phyloP scores from a whole-genome alignment of 257 asterid genomes.

The Leonotis leonurus region DNA sequence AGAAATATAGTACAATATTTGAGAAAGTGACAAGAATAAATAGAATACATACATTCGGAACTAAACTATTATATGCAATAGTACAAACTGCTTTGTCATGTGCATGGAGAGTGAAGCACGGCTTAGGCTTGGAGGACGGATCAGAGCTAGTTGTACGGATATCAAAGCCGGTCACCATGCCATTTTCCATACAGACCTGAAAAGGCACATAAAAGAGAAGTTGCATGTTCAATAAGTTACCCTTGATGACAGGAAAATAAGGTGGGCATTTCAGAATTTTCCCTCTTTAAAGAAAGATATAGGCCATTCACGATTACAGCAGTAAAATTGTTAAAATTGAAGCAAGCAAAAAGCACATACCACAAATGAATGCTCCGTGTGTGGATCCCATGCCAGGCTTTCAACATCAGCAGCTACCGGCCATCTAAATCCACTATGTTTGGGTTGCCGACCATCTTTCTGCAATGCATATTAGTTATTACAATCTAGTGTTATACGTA shows the following conservation, averaged over 20 bases:
- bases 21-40: background rate
- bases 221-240: background rate
- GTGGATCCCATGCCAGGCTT: slow-evolving; percentile 93
- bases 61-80: slow-evolving; percentile 47
- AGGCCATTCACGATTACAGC: background rate
- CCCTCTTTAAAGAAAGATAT: background rate
- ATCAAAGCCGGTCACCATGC: slow-evolving; percentile 65
- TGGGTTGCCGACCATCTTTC: slow-evolving; percentile 56
- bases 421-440: slow-evolving; percentile 55
- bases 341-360: slow-evolving; percentile 36
- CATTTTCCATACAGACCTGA: slow-evolving; percentile 87
- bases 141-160: slow-evolving; percentile 54
- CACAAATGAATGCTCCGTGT: slow-evolving; percentile 79
- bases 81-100: slow-evolving; percentile 84
- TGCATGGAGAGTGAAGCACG: slow-evolving; percentile 79
- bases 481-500: background rate
- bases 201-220: too few relatives aligned
- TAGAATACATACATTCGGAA: slow-evolving; percentile 51
- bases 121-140: slow-evolving; percentile 40
- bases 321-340: background rate
- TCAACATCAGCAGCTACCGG: slow-evolving; percentile 72
- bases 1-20: background rate
- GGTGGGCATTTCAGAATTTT: background rate
- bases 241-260: background rate
- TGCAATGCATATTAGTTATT: slow-evolving; percentile 31